phyloP scores from a whole-genome alignment of 2,329 filamentous ascomycete species.

The Fusarium mangiferae region DNA sequence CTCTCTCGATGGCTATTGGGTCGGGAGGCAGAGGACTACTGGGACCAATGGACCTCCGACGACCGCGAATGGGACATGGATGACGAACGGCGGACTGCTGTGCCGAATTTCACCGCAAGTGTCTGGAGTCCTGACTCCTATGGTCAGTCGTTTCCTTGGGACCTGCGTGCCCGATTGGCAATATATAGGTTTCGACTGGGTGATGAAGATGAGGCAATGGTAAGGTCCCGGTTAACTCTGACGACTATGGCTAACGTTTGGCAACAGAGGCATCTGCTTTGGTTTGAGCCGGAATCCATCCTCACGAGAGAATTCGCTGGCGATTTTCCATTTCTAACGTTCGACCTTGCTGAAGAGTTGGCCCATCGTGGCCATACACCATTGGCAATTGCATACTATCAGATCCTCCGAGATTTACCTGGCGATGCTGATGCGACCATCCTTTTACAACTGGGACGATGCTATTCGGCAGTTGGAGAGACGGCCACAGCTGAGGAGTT shows the following conservation, averaged over 20 bases:
- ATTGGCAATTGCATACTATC: constrained; percentile 65
- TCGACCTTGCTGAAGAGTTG: constrained; percentile 68
- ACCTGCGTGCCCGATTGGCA: constrained; percentile 85
- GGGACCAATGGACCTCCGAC: constrained; percentile 77
- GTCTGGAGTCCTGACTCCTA: constrained; percentile 69
- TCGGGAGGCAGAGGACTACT: constrained; percentile 76
- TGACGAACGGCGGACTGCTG: constrained; percentile 72
- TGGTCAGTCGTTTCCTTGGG: constrained; percentile 78
- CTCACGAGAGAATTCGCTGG: constrained; percentile 59
- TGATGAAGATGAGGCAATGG: constrained; percentile 77
- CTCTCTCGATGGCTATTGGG: constrained; percentile 86
- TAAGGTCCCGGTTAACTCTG: constrained; percentile 53
- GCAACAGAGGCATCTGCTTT: constrained; percentile 70
- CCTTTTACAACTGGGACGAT: constrained; percentile 70
- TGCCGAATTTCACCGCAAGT: constrained; percentile 68
- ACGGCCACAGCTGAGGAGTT: constrained; percentile 78
- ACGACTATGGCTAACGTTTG: constrained; percentile 16
- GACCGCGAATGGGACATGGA: constrained; percentile 90
- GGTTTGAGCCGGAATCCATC: constrained; percentile 73
- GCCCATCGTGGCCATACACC: constrained; percentile 42
- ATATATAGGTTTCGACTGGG: constrained; percentile 81
- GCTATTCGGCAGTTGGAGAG: constrained; percentile 72
- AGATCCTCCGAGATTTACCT: constrained; percentile 61
- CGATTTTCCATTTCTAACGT: constrained; percentile 82
- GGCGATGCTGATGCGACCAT: constrained; percentile 63